These are phyloP conservation scores for Pholiota adiposa DNA, from an alignment of 1,284 basidiomycete genomes.

Conservation along the genomic window DNA sequence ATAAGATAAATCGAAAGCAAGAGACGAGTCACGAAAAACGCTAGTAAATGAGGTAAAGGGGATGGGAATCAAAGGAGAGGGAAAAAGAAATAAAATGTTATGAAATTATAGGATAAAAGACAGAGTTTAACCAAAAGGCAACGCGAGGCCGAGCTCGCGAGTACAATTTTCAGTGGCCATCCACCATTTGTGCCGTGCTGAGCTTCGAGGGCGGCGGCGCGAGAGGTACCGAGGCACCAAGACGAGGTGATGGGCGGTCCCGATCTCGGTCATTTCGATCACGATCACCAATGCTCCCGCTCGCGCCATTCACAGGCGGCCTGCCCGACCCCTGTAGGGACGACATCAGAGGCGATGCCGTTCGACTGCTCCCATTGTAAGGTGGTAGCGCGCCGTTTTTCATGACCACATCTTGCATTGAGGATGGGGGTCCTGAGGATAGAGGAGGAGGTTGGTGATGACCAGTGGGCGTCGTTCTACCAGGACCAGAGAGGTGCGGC, in stretches of 20 bases:
- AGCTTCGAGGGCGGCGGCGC: slow-evolving; percentile 38
- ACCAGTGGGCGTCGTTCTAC: slow-evolving; percentile 28
- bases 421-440: slow-evolving; percentile 7
- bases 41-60: background rate
- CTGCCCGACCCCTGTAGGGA: slow-evolving; percentile 21
- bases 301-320: slow-evolving; percentile 21
- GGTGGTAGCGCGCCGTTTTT: slow-evolving; percentile 23
- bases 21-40: background rate
- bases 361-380: slow-evolving; percentile 28
- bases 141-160: background rate
- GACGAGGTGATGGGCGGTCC: slow-evolving; percentile 29
- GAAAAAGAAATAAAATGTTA: background rate
- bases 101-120: background rate
- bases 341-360: slow-evolving; percentile 32
- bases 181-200: slow-evolving; percentile 42
- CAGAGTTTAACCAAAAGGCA: background rate
- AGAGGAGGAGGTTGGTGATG: slow-evolving; percentile 10
- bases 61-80: background rate
- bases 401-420: slow-evolving; percentile 24
- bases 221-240: slow-evolving; percentile 30
- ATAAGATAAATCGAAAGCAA: slow-evolving; percentile 10
- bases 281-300: slow-evolving; percentile 22
- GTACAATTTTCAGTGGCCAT: slow-evolving; percentile 32
- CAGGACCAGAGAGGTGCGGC: slow-evolving; percentile 26
- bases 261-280: slow-evolving; percentile 34